Evolutionary conservation across 2,329 filamentous ascomycete genomes (phyloP), one percentile per base, ranked within the genome.

Genomic region (Basipetospora chlamydospora): DNA sequence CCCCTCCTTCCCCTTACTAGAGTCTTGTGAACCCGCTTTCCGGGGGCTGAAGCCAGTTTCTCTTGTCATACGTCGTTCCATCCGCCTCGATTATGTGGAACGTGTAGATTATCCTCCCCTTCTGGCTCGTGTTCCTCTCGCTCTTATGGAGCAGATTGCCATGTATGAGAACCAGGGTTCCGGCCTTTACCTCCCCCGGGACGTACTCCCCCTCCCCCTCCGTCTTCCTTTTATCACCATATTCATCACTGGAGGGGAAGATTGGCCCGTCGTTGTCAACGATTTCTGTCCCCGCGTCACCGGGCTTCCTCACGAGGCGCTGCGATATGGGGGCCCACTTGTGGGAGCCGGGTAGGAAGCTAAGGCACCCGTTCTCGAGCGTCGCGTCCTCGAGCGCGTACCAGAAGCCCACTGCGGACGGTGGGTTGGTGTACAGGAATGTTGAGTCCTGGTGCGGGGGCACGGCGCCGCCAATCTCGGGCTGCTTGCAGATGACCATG

Each of bases 401-500:
- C 90, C 90, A 98, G 62, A 88, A 96, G 0, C 90, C 90, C 2
- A 96, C 82, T 0, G 90, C 90, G 26, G 74, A 82, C 1, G 88
- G 88, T 26, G 84, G 80, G 45, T 86, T 64, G 2, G 90, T 96
- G 55, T 93, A 96, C 42, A 98, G 48, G 47, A 96, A 98, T 1
- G 85, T 87, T 44, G 74, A 84, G 57, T 96, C 88, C 60, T 94
- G 87, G 55, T 98, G 90, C 16, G 85, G 75, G 1, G 81, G 85
- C 29, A 96, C 90, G 2, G 82, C 81, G 16, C 83, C 88, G 20
- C 90, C 90, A 37, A 96, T 95, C 59, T 92, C 84, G 16, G 90
- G 87, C 60, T 95, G 88, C 58, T 98, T 98, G 72, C 86, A 95
- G 48, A 98, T 96, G 20, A 96, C 70, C 90, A 98, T 98, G 55